Evolutionary conservation across 306 rosid species (phyloP).

Genomic region (Dryas octopetala): DNA sequence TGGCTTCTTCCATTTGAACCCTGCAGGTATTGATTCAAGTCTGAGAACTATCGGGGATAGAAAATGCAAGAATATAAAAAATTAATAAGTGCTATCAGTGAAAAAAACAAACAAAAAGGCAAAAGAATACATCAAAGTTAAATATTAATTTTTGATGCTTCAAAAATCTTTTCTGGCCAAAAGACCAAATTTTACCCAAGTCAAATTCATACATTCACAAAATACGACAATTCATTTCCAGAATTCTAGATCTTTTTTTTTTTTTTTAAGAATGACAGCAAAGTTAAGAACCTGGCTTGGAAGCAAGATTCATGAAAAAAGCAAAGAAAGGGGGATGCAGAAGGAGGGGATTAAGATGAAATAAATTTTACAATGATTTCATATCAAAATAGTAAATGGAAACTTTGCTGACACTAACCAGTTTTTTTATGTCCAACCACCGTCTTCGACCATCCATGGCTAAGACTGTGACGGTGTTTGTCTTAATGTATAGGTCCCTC

Average conservation of each 20-base stretch:
- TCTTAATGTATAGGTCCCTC: constrained; percentile 82
- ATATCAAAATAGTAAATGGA: constrained; percentile 21
- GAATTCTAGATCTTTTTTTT: neutral
- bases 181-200: constrained; percentile 1
- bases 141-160: neutral
- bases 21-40: constrained; percentile 49
- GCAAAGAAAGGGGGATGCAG: neutral
- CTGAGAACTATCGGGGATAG: constrained; percentile 19
- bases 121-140: neutral
- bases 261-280: neutral
- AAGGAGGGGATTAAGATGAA: neutral
- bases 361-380: neutral
- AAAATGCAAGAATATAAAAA: constrained; percentile 21
- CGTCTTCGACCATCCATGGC: constrained; percentile 99
- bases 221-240: neutral
- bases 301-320: neutral
- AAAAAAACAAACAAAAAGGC: constrained; percentile 3
- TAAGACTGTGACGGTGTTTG: constrained; percentile 71
- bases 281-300: neutral
- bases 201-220: neutral
- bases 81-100: constrained; percentile 8
- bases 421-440: constrained; percentile 90
- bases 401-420: constrained; percentile 51
- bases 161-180: neutral
- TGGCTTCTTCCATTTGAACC: constrained; percentile 83